These are phyloP conservation scores for Metschnikowia koreensis DNA, from an alignment of 805 yeast species.

Conservation along the genomic window DNA sequence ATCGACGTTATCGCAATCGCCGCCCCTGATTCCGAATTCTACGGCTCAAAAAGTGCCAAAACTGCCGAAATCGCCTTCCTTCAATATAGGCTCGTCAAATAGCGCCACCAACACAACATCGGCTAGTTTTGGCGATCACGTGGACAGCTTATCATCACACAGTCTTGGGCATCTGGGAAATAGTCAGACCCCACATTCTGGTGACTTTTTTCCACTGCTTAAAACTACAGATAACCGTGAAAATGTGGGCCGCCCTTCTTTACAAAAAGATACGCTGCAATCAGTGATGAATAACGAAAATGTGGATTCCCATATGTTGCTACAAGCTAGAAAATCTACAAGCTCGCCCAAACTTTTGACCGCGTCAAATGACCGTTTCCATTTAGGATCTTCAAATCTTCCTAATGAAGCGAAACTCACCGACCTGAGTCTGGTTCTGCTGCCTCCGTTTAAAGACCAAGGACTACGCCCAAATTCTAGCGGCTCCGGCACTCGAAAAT, in stretches of 20 bases:
- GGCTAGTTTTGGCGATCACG: not conserved
- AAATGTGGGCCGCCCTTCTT: no score
- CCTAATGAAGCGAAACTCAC: not conserved
- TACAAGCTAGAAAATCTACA: no score
- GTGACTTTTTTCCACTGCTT: not conserved
- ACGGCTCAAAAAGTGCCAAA: not conserved
- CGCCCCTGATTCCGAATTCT: not conserved
- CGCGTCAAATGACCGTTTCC: not conserved
- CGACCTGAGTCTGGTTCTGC: not conserved
- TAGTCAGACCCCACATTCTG: not conserved
- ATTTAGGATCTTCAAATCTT: not conserved
- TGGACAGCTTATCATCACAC: not conserved
- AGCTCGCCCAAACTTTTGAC: no score
- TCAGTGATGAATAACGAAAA: no score
- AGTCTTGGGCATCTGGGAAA: not conserved
- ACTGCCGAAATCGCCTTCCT: not conserved
- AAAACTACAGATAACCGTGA: no score
- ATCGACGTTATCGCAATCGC: not conserved
- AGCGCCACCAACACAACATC: not conserved
- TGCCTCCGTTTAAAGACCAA: not conserved
- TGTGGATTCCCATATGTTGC: no score
- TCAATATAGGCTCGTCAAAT: not conserved
- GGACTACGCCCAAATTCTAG: constrained; percentile 3
- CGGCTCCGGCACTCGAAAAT: constrained; percentile 22
- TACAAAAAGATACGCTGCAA: no score